Evolutionary conservation across 1,284 basidiomycete genomes (phyloP).

Genomic region (Sporisorium scitamineum): DNA sequence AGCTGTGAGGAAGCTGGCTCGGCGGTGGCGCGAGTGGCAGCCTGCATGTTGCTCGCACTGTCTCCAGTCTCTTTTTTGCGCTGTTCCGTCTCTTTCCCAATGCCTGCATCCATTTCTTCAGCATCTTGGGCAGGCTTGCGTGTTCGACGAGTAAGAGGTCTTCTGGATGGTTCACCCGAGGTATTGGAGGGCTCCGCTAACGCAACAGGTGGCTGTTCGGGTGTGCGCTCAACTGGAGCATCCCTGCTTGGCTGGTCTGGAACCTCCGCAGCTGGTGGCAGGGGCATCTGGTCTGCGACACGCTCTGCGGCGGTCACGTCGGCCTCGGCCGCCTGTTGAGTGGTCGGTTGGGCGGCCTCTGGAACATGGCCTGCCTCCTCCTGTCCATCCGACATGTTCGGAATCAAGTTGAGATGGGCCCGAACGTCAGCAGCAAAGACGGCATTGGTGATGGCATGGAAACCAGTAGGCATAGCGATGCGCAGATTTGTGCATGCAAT

Average conservation of each 20-base stretch:
- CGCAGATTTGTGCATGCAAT: conserved; percentile 38
- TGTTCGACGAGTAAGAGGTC: conserved; percentile 45
- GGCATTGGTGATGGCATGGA: conserved; percentile 41
- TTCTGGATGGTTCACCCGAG: conserved; percentile 17
- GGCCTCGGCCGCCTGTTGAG: conserved; percentile 3
- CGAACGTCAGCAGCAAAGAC: conserved; percentile 39
- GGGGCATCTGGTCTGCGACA: neutral
- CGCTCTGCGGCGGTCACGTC: conserved; percentile 10
- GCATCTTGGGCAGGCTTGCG: conserved; percentile 17
- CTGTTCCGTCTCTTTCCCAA: neutral
- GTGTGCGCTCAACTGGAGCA: neutral
- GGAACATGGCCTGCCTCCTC: neutral
- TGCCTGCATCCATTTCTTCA: neutral
- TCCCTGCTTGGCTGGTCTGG: neutral
- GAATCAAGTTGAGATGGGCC: conserved; percentile 34
- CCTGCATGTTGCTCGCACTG: neutral
- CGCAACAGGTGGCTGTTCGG: neutral
- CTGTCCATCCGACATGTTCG: conserved; percentile 16
- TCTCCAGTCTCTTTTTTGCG: neutral
- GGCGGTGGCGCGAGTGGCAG: neutral
- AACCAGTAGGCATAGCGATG: conserved; percentile 50
- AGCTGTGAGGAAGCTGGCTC: conserved; percentile 20
- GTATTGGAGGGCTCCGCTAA: conserved; percentile 4
- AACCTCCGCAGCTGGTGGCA: neutral
- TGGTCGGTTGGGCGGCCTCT: neutral